phyloP scores from a whole-genome alignment of 257 asterid genomes.

The Vinca minor region DNA sequence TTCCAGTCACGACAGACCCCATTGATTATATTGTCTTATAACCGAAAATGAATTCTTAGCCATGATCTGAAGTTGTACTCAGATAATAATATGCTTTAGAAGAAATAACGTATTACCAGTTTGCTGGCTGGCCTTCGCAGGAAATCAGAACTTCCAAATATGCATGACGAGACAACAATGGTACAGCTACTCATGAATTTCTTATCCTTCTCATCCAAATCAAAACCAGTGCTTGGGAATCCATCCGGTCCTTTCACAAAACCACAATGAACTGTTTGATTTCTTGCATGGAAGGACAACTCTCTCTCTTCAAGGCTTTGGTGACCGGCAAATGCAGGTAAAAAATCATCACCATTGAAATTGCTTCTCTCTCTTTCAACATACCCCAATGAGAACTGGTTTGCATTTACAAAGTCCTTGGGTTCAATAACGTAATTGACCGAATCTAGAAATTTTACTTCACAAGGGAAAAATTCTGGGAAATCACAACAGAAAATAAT shows the following conservation, averaged over 20 bases:
- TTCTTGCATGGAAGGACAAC: conserved; percentile 56
- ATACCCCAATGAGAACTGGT: conserved; percentile 62
- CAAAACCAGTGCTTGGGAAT: conserved; percentile 66
- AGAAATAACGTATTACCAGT: conserved; percentile 40
- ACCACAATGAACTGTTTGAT: conserved; percentile 82
- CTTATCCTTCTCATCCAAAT: conserved; percentile 59
- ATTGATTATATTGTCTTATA: not conserved
- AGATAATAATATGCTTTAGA: not conserved
- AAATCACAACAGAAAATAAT: conserved; percentile 15
- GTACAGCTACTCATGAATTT: conserved; percentile 49
- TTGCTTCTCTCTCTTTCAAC: conserved; percentile 48
- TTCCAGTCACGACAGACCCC: not conserved
- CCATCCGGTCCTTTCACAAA: conserved; percentile 56
- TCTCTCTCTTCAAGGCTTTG: conserved; percentile 66
- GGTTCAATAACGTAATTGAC: conserved; percentile 65
- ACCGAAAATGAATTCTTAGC: not conserved
- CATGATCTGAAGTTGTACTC: not conserved
- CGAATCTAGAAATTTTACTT: conserved; percentile 56
- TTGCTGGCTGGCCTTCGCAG: conserved; percentile 84
- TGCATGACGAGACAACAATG: conserved; percentile 79
- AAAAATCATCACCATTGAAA: conserved; percentile 21
- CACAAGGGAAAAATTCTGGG: conserved; percentile 74
- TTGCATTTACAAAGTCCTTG: conserved; percentile 45
- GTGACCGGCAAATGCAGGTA: conserved; percentile 81
- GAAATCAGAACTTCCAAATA: conserved; percentile 89